phyloP scores from a whole-genome alignment of 768 basidiomycete genomes.

The Xanthoconium stramineum region DNA sequence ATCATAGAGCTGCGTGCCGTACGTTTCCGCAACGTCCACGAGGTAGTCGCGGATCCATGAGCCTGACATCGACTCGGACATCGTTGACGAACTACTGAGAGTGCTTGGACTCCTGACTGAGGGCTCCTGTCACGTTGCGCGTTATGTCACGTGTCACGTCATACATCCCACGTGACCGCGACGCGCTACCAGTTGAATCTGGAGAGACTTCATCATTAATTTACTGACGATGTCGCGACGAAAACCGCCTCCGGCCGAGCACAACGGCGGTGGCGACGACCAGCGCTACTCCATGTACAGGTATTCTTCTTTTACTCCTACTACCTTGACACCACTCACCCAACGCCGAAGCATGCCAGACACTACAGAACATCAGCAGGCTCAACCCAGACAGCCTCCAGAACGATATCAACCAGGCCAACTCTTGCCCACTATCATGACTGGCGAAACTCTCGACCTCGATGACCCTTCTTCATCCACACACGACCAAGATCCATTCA shows the following conservation, averaged over 20 bases:
- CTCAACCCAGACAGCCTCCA: conserved; percentile 9
- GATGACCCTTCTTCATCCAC: conserved; percentile 33
- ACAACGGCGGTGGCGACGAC: background rate
- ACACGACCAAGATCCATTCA: conserved; percentile 32
- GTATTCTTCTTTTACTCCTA: background rate
- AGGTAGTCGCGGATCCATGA: conserved; percentile 63
- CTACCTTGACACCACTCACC: background rate
- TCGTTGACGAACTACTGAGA: conserved; percentile 12
- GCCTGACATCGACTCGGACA: conserved; percentile 36
- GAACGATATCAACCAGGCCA: conserved; percentile 61
- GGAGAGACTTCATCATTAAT: background rate
- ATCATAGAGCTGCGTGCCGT: conserved; percentile 44
- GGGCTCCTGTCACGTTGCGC: conserved; percentile 10
- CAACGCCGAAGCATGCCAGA: conserved; percentile 6
- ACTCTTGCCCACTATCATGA: conserved; percentile 56
- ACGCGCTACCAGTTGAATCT: conserved; percentile 7
- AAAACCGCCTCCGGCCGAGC: conserved; percentile 20
- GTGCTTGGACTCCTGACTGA: background rate
- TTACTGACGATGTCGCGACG: conserved; percentile 15
- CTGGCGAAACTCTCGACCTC: conserved; percentile 61
- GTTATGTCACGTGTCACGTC: conserved; percentile 23
- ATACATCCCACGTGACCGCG: conserved; percentile 15
- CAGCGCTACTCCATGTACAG: conserved; percentile 2
- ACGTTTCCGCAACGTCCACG: conserved; percentile 44
- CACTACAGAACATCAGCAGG: conserved; percentile 1